Base-by-base conservation (phyloP, 1,284 basidiomycete genomes). In the Papiliotrema flavescens region DNA sequence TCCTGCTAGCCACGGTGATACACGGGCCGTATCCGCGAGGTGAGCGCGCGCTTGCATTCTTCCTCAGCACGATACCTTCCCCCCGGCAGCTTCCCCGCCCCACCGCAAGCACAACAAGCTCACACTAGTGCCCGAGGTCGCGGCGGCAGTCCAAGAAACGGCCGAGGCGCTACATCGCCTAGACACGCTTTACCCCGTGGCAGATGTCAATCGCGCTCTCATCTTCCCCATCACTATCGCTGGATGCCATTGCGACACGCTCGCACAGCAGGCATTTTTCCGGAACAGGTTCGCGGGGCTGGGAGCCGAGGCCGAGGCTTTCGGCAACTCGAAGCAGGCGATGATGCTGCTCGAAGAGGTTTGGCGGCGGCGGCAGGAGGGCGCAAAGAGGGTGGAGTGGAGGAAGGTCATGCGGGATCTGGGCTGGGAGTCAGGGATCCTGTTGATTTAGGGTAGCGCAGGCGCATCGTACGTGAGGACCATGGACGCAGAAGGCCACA, bases 171-270 rank as follows among this genome's bases (percentile, higher is more conserved):
- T 77, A 43, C 71, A 79, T 40, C 76, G 79, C 23, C 79, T 82
- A 20, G 80, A 81, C 17, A 49, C 56, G 6, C 50, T 54, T n/a
- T 42, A 54, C 13, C 52, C 53, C 2, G 39, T 55, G 19, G 22
- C 52, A 4, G 85, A 89, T 22, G 81, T 88, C 50, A 80, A 88
- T 32, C 87, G 84, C 70, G 87, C 86, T 11, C 86, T 90, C 60
- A 89, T 70, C 1, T 61, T 69, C 20, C 66, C 66, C 7, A 64
- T 62, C 26, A 63, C 61, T 3, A 42, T 69, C 5, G 63, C 65
- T 9, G 63, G 62, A 5, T 59, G 57, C 44, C 67, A 64, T 24
- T 60, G 55, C 19, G 51, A 60, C 19, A 56, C 49, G 5, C 48
- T 39, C 8, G 55, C 56, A 2, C 78, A 84, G 60, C 80, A 81